phyloP scores from a whole-genome alignment of 2,329 filamentous ascomycete species.

The Beauveria pseudobassiana region DNA sequence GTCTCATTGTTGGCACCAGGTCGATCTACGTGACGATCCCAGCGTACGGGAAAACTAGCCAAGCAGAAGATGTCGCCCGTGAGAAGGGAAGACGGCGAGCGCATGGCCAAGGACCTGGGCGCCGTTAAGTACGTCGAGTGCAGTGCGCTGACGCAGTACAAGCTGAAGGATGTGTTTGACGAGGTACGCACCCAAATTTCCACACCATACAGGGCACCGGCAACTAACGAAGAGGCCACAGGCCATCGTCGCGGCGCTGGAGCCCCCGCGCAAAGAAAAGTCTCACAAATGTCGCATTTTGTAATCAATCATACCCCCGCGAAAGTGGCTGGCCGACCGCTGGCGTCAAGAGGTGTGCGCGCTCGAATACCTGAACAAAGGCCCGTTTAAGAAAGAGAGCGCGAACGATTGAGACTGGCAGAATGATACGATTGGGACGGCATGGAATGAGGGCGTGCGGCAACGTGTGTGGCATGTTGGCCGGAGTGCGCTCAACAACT shows the following conservation, averaged over 20 bases:
- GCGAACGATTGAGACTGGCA: not conserved
- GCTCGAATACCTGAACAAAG: not conserved
- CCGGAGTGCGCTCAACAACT: not conserved
- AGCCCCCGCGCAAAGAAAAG: conserved; percentile 81
- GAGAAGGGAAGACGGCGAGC: conserved; percentile 83
- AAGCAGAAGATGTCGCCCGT: conserved; percentile 97
- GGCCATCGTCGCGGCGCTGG: conserved; percentile 93
- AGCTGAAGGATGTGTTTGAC: conserved; percentile 98
- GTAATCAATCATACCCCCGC: conserved; percentile 28
- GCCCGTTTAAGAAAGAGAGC: not conserved
- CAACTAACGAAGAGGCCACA: conserved; percentile 28
- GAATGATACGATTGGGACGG: not conserved
- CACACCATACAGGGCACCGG: not conserved
- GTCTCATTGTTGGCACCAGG: conserved; percentile 97
- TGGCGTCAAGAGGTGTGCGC: not conserved
- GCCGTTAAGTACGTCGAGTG: conserved; percentile 99
- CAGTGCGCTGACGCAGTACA: conserved; percentile 95
- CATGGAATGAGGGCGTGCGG: not conserved
- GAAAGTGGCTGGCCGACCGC: conserved; percentile 3
- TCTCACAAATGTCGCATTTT: conserved; percentile 63
- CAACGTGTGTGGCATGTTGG: not conserved
- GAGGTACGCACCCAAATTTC: conserved; percentile 54
- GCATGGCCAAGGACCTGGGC: conserved; percentile 94
- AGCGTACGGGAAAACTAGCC: conserved; percentile 82
- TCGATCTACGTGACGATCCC: conserved; percentile 85